Percentiles rank a stretch among this genome's conserved stretches.
These are phyloP conservation scores for Paramecium octaurelia DNA, from an alignment of 73 alveolate species.

Conservation along the genomic window DNA sequence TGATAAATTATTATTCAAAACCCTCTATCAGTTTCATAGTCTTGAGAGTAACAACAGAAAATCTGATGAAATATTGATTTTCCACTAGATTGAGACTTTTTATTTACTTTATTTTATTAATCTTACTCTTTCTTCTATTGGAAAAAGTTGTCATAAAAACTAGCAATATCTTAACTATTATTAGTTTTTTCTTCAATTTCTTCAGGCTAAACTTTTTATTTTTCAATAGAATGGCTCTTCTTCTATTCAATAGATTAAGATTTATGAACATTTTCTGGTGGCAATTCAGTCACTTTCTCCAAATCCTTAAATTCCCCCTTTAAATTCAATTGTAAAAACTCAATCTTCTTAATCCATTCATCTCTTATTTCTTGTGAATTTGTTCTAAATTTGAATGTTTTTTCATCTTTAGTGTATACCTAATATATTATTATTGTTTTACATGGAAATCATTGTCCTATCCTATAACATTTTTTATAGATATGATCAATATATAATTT, in stretches of 20 bases:
- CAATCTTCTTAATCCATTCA: neutral
- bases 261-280: neutral
- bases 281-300: conserved; percentile 8
- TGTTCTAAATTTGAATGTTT: neutral
- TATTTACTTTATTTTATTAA: neutral
- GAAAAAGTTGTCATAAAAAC: neutral
- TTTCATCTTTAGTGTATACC: conserved; percentile 6
- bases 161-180: neutral
- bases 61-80: neutral
- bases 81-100: neutral
- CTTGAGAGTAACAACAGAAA: neutral
- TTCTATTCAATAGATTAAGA: neutral
- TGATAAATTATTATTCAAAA: neutral
- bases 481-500: neutral
- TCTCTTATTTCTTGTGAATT: neutral
- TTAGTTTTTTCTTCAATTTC: neutral
- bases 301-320: neutral
- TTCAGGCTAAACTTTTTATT: neutral
- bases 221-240: neutral
- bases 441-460: neutral
- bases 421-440: neutral
- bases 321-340: neutral
- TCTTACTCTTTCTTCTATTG: neutral
- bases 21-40: neutral
- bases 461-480: neutral